Evolutionary conservation across 352 stramenopile species (phyloP).

Genomic region (Aphanomyces stellatus): DNA sequence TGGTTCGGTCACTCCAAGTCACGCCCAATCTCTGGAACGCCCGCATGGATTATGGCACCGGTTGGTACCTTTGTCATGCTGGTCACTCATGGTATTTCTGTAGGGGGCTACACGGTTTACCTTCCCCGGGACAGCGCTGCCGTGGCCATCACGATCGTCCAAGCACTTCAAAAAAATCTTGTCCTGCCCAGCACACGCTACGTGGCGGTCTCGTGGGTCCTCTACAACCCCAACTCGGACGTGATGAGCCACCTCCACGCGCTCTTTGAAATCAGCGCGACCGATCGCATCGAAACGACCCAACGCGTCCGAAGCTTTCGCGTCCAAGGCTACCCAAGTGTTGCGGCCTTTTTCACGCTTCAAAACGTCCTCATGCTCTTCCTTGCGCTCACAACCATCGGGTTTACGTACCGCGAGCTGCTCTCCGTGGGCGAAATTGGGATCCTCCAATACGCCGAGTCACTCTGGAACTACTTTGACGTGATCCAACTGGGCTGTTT

Average conservation of each 20-base stretch:
- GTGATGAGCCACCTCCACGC: constrained; percentile 63
- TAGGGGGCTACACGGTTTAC: constrained; percentile 55
- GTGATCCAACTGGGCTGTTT: constrained; percentile 62
- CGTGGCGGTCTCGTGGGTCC: constrained; percentile 41
- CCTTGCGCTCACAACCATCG: constrained; percentile 37
- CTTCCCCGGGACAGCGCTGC: constrained; percentile 61
- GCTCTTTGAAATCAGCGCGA: constrained; percentile 70
- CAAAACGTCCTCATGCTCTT: constrained; percentile 44
- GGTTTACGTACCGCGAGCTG: constrained; percentile 39
- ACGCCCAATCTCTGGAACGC: constrained; percentile 57
- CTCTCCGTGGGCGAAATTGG: constrained; percentile 42
- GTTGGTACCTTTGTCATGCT: too few relatives aligned
- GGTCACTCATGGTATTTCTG: too few relatives aligned
- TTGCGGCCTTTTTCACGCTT: constrained; percentile 34
- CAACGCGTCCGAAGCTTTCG: constrained; percentile 60
- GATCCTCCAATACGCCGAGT: constrained; percentile 52
- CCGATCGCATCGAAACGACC: constrained; percentile 66
- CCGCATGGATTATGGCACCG: constrained; percentile 59
- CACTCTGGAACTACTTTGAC: constrained; percentile 74
- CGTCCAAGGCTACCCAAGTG: constrained; percentile 26
- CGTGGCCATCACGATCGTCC: constrained; percentile 31
- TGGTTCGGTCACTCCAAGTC: constrained; percentile 59
- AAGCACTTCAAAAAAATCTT: constrained; percentile 46
- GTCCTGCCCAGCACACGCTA: constrained; percentile 58
- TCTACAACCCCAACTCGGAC: constrained; percentile 69